These are phyloP conservation scores for Nakazawaea wickerhamii DNA, from an alignment of 805 yeast species.

Conservation along the genomic window DNA sequence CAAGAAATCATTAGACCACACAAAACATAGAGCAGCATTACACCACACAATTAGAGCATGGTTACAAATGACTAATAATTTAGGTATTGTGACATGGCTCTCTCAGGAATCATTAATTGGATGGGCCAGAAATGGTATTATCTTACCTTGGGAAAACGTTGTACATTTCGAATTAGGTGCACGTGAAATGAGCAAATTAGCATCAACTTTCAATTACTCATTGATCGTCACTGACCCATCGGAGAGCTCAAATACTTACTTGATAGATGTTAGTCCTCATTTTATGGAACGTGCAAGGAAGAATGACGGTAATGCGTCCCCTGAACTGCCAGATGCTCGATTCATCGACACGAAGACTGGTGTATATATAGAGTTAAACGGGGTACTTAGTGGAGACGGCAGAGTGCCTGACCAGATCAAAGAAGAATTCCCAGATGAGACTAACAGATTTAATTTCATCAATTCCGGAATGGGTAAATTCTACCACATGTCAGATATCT, in stretches of 20 bases:
- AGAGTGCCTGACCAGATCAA: constrained; percentile 17
- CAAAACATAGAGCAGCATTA: constrained; percentile 38
- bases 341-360: constrained; percentile 60
- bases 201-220: constrained; percentile 41
- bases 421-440: constrained; percentile 17
- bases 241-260: constrained; percentile 39
- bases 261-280: constrained; percentile 44
- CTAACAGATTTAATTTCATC: constrained; percentile 21
- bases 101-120: constrained; percentile 46
- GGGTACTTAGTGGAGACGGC: constrained; percentile 29
- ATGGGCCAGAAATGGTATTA: constrained; percentile 44
- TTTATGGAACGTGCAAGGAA: constrained; percentile 42
- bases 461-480: constrained; percentile 32
- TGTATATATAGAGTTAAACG: constrained; percentile 53
- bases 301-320: constrained; percentile 41
- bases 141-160: constrained; percentile 49
- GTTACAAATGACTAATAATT: constrained; percentile 36
- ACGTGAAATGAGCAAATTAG: constrained; percentile 38
- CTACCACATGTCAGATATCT: constrained; percentile 22
- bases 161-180: constrained; percentile 49
- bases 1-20: constrained; percentile 33
- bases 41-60: constrained; percentile 42
- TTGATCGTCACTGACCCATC: constrained; percentile 37
- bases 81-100: constrained; percentile 40
- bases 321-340: constrained; percentile 44